phyloP scores from a whole-genome alignment of 1,284 basidiomycete species.

The Leccinum pachyderme region DNA sequence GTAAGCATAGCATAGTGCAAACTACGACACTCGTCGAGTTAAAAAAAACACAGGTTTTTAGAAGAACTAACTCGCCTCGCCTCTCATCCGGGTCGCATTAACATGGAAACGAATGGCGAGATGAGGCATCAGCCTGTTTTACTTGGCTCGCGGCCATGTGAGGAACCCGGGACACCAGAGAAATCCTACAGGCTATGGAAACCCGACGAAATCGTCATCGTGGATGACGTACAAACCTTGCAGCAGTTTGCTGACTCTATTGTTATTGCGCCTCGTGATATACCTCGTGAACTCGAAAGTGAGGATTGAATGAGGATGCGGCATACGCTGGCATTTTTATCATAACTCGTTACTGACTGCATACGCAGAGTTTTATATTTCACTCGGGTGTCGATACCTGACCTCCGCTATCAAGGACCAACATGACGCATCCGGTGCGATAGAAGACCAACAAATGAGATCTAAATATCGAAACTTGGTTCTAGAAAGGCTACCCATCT shows the following conservation, averaged over 20 bases:
- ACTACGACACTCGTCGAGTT: not conserved
- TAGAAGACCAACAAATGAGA: not conserved
- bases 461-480: not conserved
- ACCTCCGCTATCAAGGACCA: not conserved
- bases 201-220: constrained; percentile 7
- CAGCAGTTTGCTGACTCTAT: constrained; percentile 7
- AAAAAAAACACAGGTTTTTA: constrained; percentile 3
- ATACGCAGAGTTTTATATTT: constrained; percentile 1
- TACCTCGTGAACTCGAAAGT: constrained; percentile 7
- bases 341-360: not conserved
- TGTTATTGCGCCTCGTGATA: constrained; percentile 6
- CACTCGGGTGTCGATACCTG: not conserved
- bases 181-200: not conserved
- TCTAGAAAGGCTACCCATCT: constrained; percentile 1
- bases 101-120: not conserved
- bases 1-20: not conserved
- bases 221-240: constrained; percentile 6
- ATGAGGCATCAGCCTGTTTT: not conserved
- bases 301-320: no score
- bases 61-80: constrained; percentile 2
- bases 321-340: not conserved
- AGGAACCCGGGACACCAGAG: not conserved
- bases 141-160: not conserved
- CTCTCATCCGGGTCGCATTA: not conserved
- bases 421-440: not conserved